Base-by-base conservation (phyloP, 306 rosid species). In the Quercus dentata region DNA sequence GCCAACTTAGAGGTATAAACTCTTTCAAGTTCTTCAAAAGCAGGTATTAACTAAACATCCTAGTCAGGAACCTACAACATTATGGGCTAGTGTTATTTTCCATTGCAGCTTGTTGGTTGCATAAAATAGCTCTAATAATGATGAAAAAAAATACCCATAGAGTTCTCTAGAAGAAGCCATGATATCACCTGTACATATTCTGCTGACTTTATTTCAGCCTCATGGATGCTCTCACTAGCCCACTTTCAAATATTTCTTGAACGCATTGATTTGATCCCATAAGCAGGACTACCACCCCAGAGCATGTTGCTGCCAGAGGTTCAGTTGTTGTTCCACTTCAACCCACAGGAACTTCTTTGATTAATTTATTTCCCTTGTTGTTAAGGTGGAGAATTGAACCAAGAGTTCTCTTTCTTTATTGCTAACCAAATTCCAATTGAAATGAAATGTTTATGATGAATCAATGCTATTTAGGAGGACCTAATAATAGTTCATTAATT, bases 1-100 rank as follows among this genome's bases (percentile, higher is more conserved):
- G 35, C 79, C 23, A 23, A 31, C 59, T 81, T 79, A 65, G 78
- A 94, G 99, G 99, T 74, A 92, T 94, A 74, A 94, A 94, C 85
- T 94, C 99, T 58, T 94, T 94, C 84, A 92, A 94, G 91, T 94
- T 92, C 88, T 94, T 94, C 88, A 56, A 27, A 27, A 27, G 28
- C 28, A 27, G 2, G 28, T 27, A 27, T 27, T 27, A 27, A 27
- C 28, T 27, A 27, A 27, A 27, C 28, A 27, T 27, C 28, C 28
- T 27, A 27, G 28, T 27, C 1, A 27, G 28, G 28, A 27, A 27
- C 28, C 28, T 27, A 27, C 28, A 27, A 0, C 28, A 27, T 27
- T 27, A 27, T 27, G 28, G 28, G 30, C 31, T 28, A 28, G 31
- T 28, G 31, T 28, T 28, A 28, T 28, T 28, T 28, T 28, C 31